A percentile compares a stretch with the other conserved stretches of the same genome.
These are phyloP conservation scores for Psilocybe sp. DNA, from an alignment of 768 basidiomycete species.

Conservation along the genomic window DNA sequence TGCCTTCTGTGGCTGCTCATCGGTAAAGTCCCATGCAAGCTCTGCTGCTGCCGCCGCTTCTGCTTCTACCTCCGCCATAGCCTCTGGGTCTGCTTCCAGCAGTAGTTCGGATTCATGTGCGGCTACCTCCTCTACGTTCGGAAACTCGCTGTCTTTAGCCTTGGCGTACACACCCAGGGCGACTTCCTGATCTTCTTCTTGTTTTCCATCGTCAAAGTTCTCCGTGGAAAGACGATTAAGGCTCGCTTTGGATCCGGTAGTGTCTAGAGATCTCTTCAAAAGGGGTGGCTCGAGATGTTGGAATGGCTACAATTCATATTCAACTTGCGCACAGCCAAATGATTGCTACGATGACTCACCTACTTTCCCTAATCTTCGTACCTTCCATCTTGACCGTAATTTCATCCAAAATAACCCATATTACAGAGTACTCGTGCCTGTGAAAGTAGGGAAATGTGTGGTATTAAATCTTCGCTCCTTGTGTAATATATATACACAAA, in stretches of 20 bases:
- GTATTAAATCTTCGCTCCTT: too few species aligned
- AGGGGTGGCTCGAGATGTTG: background rate
- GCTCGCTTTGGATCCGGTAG: background rate
- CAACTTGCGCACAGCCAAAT: background rate
- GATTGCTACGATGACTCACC: background rate
- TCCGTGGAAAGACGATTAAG: too few species aligned
- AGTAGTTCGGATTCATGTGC: too few species aligned
- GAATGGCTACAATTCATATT: too few species aligned
- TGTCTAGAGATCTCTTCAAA: background rate
- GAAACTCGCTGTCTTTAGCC: background rate
- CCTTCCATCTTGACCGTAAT: conserved; percentile 16
- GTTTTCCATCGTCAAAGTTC: too few species aligned
- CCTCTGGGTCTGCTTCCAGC: background rate
- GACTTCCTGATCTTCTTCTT: too few species aligned
- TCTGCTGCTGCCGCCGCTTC: too few species aligned
- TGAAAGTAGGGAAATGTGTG: too few species aligned
- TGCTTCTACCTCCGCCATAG: background rate
- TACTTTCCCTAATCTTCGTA: background rate
- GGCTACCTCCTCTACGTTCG: background rate
- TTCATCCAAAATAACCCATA: conserved; percentile 25
- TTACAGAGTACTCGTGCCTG: conserved; percentile 25
- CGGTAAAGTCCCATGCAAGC: too few species aligned
- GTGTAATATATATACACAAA: too few species aligned
- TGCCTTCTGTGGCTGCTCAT: too few species aligned
- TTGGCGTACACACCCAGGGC: too few species aligned